phyloP scores from a whole-genome alignment of 495 filamentous ascomycete genomes.

The Tirmania nivea region DNA sequence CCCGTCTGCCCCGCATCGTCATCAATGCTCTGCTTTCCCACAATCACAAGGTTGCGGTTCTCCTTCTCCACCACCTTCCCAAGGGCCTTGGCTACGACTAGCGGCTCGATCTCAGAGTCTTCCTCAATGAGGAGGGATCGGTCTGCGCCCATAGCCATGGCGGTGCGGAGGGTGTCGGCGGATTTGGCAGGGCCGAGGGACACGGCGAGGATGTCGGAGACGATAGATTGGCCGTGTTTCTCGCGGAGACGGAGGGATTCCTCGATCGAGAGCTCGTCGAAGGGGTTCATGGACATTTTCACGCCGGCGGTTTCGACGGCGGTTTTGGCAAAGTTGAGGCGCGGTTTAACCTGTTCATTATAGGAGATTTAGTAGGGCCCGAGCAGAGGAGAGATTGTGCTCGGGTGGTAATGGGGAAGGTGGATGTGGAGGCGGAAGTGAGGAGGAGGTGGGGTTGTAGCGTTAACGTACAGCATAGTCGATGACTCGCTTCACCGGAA shows the following conservation, averaged over 20 bases:
- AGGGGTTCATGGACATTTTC: constrained; percentile 96
- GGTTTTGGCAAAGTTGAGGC: constrained; percentile 88
- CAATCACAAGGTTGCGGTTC: constrained; percentile 70
- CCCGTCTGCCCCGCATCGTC: constrained; percentile 91
- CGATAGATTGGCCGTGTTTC: constrained; percentile 36
- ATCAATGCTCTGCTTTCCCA: constrained; percentile 96
- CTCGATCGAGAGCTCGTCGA: constrained; percentile 95
- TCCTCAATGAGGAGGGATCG: constrained; percentile 64
- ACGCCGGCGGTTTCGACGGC: constrained; percentile 78
- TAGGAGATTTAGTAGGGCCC: too few relatives aligned
- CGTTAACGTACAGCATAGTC: constrained; percentile 79
- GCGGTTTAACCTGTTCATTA: constrained; percentile 62
- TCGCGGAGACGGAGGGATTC: constrained; percentile 87
- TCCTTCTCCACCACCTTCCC: constrained; percentile 53
- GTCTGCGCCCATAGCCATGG: constrained; percentile 98
- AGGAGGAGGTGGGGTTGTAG: constrained; percentile 1
- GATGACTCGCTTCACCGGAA: constrained; percentile 93
- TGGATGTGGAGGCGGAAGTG: not conserved
- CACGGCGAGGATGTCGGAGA: constrained; percentile 78
- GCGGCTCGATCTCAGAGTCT: constrained; percentile 52
- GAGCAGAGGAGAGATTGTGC: not conserved
- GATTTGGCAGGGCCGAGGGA: constrained; percentile 72
- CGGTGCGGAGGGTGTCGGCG: constrained; percentile 69
- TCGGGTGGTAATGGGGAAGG: not conserved
- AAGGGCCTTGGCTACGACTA: constrained; percentile 77